Conservation (phyloP, 2,329 filamentous ascomycete genomes). For the Amphichorda felina region DNA sequence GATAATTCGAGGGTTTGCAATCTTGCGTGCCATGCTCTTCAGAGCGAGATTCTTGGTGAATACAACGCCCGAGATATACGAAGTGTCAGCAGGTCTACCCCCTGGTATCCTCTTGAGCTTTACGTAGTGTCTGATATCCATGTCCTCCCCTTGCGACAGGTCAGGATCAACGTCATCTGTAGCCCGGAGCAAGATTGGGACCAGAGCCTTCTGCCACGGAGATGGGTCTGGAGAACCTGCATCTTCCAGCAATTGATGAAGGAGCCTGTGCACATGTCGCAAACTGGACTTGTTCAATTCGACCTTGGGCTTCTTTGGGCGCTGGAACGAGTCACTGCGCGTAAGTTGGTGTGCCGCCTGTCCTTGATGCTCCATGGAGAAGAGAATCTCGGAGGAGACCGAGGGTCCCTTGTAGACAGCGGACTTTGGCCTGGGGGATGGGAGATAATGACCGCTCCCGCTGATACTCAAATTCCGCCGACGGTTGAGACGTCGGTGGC, state of each 20-base stretch:
- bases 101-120: constrained; percentile 96
- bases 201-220: constrained; percentile 80
- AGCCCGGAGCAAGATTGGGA: constrained; percentile 81
- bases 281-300: constrained; percentile 82
- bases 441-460: constrained; percentile 51
- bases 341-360: constrained; percentile 40
- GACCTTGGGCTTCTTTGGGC: constrained; percentile 59
- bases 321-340: constrained; percentile 75
- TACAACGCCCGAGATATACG: constrained; percentile 93
- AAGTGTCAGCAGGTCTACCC: constrained; percentile 78
- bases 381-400: constrained; percentile 37
- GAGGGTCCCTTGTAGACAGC: constrained; percentile 44
- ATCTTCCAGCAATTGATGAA: constrained; percentile 75
- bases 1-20: constrained; percentile 73
- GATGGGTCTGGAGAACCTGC: constrained; percentile 57
- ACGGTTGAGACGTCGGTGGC: constrained; percentile 50
- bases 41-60: constrained; percentile 95
- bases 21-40: constrained; percentile 89
- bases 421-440: constrained; percentile 58
- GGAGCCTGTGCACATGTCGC: constrained; percentile 74
- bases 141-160: constrained; percentile 80
- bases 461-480: constrained; percentile 83
- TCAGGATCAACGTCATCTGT: constrained; percentile 93
- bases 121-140: constrained; percentile 95
- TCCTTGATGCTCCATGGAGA: constrained; percentile 31